Conservation (phyloP, 31 red algal genomes). For the Odonthalia washingtoniensis region DNA sequence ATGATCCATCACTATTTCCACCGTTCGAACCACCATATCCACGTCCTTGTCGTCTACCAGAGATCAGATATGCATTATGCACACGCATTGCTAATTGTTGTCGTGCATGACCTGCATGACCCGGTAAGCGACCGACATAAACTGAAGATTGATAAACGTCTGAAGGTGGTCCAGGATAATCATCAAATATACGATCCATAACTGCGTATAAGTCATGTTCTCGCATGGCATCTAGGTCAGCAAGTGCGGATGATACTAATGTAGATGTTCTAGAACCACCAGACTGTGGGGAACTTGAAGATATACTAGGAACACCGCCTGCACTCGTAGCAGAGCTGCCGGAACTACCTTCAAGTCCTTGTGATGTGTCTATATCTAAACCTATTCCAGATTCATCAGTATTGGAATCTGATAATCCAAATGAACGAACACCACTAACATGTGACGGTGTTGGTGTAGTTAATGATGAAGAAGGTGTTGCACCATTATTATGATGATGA, state of each 20-base stretch:
- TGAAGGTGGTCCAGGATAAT: conserved; percentile 7
- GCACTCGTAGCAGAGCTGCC: too few relatives aligned
- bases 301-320: too few relatives aligned
- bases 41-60: conserved; percentile 34
- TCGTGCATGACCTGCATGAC: conserved; percentile 8
- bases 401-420: background rate
- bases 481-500: too few relatives aligned
- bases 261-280: background rate
- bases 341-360: background rate
- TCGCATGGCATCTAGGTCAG: conserved; percentile 39
- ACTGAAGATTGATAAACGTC: conserved; percentile 17
- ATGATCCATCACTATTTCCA: background rate
- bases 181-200: conserved; percentile 55
- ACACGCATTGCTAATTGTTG: conserved; percentile 39
- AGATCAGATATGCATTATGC: conserved; percentile 38
- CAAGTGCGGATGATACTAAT: conserved; percentile 34
- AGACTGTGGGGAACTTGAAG: too few relatives aligned
- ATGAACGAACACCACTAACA: background rate
- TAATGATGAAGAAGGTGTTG: too few relatives aligned
- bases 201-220: conserved; percentile 50
- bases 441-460: background rate
- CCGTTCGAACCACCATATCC: conserved; percentile 1
- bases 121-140: conserved; percentile 30
- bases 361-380: background rate
- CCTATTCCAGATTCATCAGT: background rate